Base-by-base conservation (phyloP, 495 filamentous ascomycete species). In the Astrothelium subdiscretum region DNA sequence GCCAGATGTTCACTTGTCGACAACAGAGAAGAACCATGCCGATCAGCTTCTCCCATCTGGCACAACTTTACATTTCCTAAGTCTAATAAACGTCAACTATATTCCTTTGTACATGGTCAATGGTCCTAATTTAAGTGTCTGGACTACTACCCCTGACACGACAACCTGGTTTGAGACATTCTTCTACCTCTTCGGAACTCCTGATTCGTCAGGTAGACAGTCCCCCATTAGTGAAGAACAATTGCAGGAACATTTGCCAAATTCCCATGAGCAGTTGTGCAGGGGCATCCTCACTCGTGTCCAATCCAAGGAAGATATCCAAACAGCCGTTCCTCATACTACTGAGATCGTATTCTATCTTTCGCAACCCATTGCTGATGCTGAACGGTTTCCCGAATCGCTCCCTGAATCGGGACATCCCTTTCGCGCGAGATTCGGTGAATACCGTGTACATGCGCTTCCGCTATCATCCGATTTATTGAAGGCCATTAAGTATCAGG, bases 331-430 rank as follows among this genome's bases (percentile, higher is more conserved):
- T 5, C 62, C 72, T 12, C 59, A 66, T 15, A 71, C 78, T 2
- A 80, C 83, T 12, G 82, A 85, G 60, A 62, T 87, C 8, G 67
- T 87, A 26, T 71, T 87, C 27, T 85, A 85, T 59, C 82, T 67
- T 51, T 69, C 65, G 10, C 48, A 67, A 38, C 42, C 35, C 32
- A 2, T 32, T 54, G 24, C 59, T 40, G 29, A 66, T 32, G 10
- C 57, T 31, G 2, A 18, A 18, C 35, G 31, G 0, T 59, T 67
- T 8, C 80, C 78, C 5, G 79, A 80, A 22, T 79, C 81, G 4
- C 78, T 81, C 76, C 3, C 79, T 77, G 1, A 68, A 66, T 11
- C 69, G 70, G 32, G 65, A 58, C 11, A 24, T 52, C 35, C 24
- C 54, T 59, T 20, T 1, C 42, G 35, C 6, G 3, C 24, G 42